Evolutionary conservation across 345 rosid genomes (phyloP), one percentile per base, ranked within the genome.

Genomic region (Euphorbia peplus): DNA sequence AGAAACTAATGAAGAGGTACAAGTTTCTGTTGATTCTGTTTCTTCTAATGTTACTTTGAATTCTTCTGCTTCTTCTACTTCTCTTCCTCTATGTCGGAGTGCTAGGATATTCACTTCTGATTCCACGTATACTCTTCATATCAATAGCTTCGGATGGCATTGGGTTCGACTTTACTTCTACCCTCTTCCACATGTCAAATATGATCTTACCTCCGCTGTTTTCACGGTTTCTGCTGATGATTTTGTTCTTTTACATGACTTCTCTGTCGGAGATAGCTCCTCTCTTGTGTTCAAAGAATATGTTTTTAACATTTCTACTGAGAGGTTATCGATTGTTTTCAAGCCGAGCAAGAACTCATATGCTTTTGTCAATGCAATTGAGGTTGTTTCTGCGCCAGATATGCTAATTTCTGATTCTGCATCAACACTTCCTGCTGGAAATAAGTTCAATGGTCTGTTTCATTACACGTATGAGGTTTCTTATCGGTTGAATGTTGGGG

Each of bases 101-200:
- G 89, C 83, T 0, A 71, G 96, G 60, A 83, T 93, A 42, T 87
- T 93, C 67, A 44, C 76, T 12, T 72, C 67, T 0, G 80, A 73
- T 25, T 80, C 95, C 0, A 77, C 48, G 4, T 89, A 86, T 69
- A 75, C 81, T 0, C 80, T 93, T 65, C 73, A 39, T 65, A 68
- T 89, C 28, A 70, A 87, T 24, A 78, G 74, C 4, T 83, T 81
- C 0, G 96, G 96, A 0, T 74, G 81, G 61, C 96, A 90, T 70
- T 90, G 92, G 96, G 66, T 93, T 71, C 93, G 90, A 12, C 93
- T 93, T 73, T 82, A 93, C 71, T 89, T 93, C 22, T 77, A 84
- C 72, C 90, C 98, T 4, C 80, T 89, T 30, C 77, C 83, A 51
- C 88, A 91, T 71, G 85, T 86, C 21, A 73, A 68, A 3, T 71